These are phyloP conservation scores for Saccharata proteae DNA, from an alignment of 2,329 filamentous ascomycete species.

Conservation along the genomic window DNA sequence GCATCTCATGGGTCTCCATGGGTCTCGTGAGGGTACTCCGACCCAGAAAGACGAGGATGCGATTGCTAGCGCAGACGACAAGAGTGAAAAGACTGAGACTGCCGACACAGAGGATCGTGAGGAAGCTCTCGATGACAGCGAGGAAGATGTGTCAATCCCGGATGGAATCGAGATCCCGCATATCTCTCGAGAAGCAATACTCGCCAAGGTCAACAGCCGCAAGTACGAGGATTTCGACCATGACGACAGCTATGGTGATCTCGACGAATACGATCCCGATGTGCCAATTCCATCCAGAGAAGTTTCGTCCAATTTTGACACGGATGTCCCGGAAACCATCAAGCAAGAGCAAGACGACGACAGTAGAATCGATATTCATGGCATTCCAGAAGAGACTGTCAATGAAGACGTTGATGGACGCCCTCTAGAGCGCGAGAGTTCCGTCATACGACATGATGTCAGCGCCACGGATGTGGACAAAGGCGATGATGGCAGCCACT, in stretches of 20 bases:
- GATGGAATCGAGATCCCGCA: slow-evolving; percentile 62
- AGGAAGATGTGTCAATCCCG: too few species aligned
- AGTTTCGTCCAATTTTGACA: slow-evolving; percentile 46
- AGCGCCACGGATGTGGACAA: slow-evolving; percentile 20
- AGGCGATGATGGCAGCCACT: slow-evolving; percentile 47
- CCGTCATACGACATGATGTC: slow-evolving; percentile 43
- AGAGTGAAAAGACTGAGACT: slow-evolving; percentile 12
- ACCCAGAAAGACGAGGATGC: slow-evolving; percentile 18
- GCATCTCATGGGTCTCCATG: slow-evolving; percentile 72
- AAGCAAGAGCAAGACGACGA: slow-evolving; percentile 44
- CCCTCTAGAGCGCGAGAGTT: slow-evolving; percentile 30
- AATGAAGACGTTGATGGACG: slow-evolving; percentile 24
- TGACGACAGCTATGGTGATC: slow-evolving; percentile 33
- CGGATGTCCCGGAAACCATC: slow-evolving; percentile 49
- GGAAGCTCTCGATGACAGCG: slow-evolving; percentile 30
- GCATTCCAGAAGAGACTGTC: slow-evolving; percentile 49
- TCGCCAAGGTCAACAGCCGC: slow-evolving; percentile 67
- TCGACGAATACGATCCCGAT: slow-evolving; percentile 63
- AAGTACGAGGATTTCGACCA: slow-evolving; percentile 37
- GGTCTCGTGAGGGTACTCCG: slow-evolving; percentile 30
- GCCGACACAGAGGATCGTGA: slow-evolving; percentile 21
- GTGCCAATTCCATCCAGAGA: slow-evolving; percentile 82
- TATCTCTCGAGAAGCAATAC: slow-evolving; percentile 87
- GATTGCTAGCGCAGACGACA: background rate
- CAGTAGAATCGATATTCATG: slow-evolving; percentile 45